Evolutionary conservation across 2,329 filamentous ascomycete species (phyloP).

Genomic region (Aspergillus melleus): DNA sequence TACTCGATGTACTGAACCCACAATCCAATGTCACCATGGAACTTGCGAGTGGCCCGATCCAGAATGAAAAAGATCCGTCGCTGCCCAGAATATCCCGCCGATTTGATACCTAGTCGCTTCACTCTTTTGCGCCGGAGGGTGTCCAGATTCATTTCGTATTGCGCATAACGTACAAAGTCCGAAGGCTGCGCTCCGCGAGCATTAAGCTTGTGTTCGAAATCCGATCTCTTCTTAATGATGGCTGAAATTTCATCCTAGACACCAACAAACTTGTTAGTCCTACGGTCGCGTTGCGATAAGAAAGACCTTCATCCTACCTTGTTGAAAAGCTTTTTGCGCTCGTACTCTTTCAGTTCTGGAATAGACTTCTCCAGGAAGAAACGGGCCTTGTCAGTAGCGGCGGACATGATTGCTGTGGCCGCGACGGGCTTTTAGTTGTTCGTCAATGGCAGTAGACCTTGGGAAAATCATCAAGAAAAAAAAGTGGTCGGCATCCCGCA

Average conservation of each 20-base stretch:
- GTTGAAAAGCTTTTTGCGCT: conserved; percentile 87
- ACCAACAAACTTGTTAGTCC: conserved; percentile 10
- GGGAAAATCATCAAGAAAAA: conserved; percentile 17
- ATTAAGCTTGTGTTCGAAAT: conserved; percentile 89
- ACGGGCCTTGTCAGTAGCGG: conserved; percentile 87
- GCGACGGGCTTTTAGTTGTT: neutral
- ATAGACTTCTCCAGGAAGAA: conserved; percentile 93
- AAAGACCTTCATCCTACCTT: conserved; percentile 53
- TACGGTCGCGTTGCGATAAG: neutral
- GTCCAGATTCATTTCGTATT: conserved; percentile 68
- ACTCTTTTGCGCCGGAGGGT: conserved; percentile 78
- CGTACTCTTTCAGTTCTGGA: conserved; percentile 87
- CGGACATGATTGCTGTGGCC: conserved; percentile 62
- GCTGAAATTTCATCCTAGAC: conserved; percentile 80
- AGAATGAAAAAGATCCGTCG: conserved; percentile 85
- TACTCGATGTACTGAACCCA: conserved; percentile 93
- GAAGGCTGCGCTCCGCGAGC: conserved; percentile 72
- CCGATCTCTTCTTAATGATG: conserved; percentile 85
- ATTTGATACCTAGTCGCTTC: conserved; percentile 74
- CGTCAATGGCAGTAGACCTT: neutral
- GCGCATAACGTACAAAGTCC: conserved; percentile 83
- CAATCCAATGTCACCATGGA: conserved; percentile 75
- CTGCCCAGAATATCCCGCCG: conserved; percentile 70
- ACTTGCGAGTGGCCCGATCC: conserved; percentile 80
- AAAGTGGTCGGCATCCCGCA: conserved; percentile 36